Evolutionary conservation across 2,329 filamentous ascomycete species (phyloP), one percentile per base, ranked within the genome.

Genomic region (Fusarium lateritium): DNA sequence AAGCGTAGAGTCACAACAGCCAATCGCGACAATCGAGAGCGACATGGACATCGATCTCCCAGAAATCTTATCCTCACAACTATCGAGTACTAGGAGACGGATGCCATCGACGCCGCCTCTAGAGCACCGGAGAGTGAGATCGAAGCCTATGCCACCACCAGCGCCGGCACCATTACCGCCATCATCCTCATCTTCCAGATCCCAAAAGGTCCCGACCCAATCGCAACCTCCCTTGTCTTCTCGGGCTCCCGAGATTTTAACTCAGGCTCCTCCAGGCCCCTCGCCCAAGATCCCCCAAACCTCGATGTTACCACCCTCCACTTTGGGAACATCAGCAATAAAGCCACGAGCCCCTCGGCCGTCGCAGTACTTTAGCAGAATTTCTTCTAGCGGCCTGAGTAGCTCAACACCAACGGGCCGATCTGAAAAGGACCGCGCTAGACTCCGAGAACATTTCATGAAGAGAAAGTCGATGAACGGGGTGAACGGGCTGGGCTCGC

Each of bases 381-480:
- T 76, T 11, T 38, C 61, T 4, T 66, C 69, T 4, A 65, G 50
- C 9, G 53, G 42, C 26, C 67, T 55, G 7, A 21, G 62, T 11
- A 61, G 53, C 19, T 43, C 65, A 36, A 70, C 62, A 8, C 61
- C 56, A 15, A 53, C 50, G 21, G 54, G 56, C 31, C 62, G 71
- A 19, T 65, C 72, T 21, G 60, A 53, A 8, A 73, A 74, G 44
- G 68, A 76, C 36, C 63, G 68, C 38, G 73, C 57, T 2, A 72
- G 70, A 21, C 59, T 79, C 28, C 62, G 70, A 19, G 74, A 75
- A 33, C 71, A 76, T 55, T 75, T 78, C 56, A 63, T 73, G 33
- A 75, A 67, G 45, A 71, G 63, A 21, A 68, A 55, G 21, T 56
- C 67, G 2, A 54, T 51, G 14, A 64, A 56, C 21, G 53, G 53